Conservation (phyloP, 345 rosid species). For the Lepidium aucheri region DNA sequence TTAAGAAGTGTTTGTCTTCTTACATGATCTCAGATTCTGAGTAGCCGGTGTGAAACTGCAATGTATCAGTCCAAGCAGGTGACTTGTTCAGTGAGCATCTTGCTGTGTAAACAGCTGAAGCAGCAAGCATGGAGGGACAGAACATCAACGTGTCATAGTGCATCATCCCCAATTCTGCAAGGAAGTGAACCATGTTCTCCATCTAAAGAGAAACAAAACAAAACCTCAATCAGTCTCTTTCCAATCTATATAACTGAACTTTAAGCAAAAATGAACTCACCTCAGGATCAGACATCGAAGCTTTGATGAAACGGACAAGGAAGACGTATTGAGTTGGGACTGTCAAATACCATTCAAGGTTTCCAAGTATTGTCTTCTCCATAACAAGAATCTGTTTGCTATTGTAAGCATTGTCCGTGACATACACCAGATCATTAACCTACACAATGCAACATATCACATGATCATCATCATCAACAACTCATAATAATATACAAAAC, state of each 20-base stretch:
- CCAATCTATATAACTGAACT: too few species aligned
- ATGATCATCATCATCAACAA: too few species aligned
- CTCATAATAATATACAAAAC: too few species aligned
- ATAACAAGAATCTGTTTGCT: constrained; percentile 56
- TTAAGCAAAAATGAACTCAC: too few species aligned
- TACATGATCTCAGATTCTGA: constrained; percentile 53
- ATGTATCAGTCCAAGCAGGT: constrained; percentile 71
- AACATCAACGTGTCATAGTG: constrained; percentile 41
- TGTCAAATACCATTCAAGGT: constrained; percentile 77
- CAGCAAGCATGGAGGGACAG: constrained; percentile 78
- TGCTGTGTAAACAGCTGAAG: constrained; percentile 92
- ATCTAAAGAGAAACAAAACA: background rate
- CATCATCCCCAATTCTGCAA: constrained; percentile 85
- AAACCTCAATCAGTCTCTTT: too few species aligned
- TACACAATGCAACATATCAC: too few species aligned
- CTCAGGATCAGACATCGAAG: constrained; percentile 42
- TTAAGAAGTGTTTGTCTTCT: background rate
- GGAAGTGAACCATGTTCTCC: constrained; percentile 75
- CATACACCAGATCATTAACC: constrained; percentile 72
- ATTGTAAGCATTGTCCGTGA: constrained; percentile 65
- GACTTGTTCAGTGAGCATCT: constrained; percentile 46
- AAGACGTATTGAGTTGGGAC: constrained; percentile 88
- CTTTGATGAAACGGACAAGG: constrained; percentile 80
- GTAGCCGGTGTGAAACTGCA: constrained; percentile 66
- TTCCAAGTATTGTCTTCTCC: constrained; percentile 85